Conservation (phyloP, 1,284 basidiomycete genomes). For the Porodaedalea pini region DNA sequence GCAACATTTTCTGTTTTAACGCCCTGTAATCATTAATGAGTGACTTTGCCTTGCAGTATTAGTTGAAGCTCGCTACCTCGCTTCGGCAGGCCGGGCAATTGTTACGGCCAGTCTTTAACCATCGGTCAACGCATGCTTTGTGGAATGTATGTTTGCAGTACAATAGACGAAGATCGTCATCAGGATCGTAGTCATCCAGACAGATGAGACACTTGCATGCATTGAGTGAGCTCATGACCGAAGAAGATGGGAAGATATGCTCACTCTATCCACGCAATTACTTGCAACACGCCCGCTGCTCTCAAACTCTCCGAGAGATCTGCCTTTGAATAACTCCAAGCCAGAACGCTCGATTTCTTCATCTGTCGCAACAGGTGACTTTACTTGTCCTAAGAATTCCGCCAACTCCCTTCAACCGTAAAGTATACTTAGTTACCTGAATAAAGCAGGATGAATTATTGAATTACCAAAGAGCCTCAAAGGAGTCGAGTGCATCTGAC, state of each 20-base stretch:
- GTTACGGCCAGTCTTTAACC: slow-evolving; percentile 82
- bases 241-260: slow-evolving; percentile 28
- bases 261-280: slow-evolving; percentile 75
- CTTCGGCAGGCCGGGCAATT: slow-evolving; percentile 88
- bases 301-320: slow-evolving; percentile 51
- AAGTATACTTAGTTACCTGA: slow-evolving; percentile 15
- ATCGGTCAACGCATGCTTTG: slow-evolving; percentile 79
- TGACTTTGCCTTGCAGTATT: background rate
- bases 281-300: slow-evolving; percentile 59
- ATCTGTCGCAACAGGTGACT: slow-evolving; percentile 73
- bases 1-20: background rate
- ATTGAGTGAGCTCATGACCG: slow-evolving; percentile 12
- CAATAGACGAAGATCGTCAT: slow-evolving; percentile 76
- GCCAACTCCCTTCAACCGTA: slow-evolving; percentile 59
- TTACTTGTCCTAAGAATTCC: slow-evolving; percentile 72
- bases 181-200: slow-evolving; percentile 72
- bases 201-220: slow-evolving; percentile 69
- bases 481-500: slow-evolving; percentile 69
- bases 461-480: slow-evolving; percentile 69
- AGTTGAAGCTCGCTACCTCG: slow-evolving; percentile 40
- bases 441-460: slow-evolving; percentile 17
- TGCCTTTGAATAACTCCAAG: slow-evolving; percentile 63
- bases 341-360: slow-evolving; percentile 82
- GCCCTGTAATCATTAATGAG: background rate
- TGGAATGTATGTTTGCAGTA: slow-evolving; percentile 85